phyloP scores from a whole-genome alignment of 306 rosid genomes.

The Morella rubra region DNA sequence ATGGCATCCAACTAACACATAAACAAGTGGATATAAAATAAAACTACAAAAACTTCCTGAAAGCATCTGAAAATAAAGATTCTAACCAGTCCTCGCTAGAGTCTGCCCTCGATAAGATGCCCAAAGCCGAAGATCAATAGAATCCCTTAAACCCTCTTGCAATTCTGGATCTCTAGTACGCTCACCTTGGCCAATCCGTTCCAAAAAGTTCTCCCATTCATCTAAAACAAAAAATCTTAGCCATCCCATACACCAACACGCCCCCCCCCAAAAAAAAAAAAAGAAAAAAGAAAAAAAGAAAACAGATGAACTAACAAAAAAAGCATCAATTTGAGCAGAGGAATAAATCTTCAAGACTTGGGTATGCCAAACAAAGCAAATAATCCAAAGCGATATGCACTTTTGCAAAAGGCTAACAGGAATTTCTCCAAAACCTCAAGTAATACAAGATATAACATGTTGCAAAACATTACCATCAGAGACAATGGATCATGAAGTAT shows the following conservation, averaged over 20 bases:
- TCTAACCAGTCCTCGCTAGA: slow-evolving; percentile 91
- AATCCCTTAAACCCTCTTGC: slow-evolving; percentile 67
- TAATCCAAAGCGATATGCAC: too few relatives aligned
- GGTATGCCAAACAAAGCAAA: too few relatives aligned
- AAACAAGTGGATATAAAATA: neutral
- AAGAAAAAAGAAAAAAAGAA: too few relatives aligned
- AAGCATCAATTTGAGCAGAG: too few relatives aligned
- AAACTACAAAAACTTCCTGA: slow-evolving; percentile 11
- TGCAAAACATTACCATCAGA: too few relatives aligned
- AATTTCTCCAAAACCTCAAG: too few relatives aligned
- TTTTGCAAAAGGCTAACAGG: too few relatives aligned
- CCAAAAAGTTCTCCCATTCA: slow-evolving; percentile 93
- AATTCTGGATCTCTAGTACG: slow-evolving; percentile 75
- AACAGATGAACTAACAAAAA: too few relatives aligned
- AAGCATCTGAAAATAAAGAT: slow-evolving; percentile 8
- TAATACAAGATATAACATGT: too few relatives aligned
- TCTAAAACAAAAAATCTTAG: slow-evolving; percentile 44
- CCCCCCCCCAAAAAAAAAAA: neutral
- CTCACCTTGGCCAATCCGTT: slow-evolving; percentile 75
- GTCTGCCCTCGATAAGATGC: slow-evolving; percentile 97
- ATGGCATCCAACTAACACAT: slow-evolving; percentile 1
- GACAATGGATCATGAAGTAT: neutral
- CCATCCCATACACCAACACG: neutral
- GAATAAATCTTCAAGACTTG: too few relatives aligned
- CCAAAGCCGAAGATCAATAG: slow-evolving; percentile 96